Evolutionary conservation across 768 basidiomycete species (phyloP).

Genomic region (Pulveroboletus sp.): DNA sequence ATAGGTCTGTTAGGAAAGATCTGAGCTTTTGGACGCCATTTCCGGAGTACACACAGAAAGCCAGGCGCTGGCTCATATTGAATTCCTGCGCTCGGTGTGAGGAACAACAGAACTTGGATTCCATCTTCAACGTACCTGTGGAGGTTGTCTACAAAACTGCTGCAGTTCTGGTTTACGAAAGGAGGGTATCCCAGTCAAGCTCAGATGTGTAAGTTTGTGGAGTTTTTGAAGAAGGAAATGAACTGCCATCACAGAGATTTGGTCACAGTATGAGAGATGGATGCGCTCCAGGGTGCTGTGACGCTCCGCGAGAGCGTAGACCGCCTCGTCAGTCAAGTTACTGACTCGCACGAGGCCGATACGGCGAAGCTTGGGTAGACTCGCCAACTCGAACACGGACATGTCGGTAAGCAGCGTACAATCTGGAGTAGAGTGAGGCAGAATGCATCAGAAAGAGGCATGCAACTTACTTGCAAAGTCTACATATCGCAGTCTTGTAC

Average conservation of each 20-base stretch:
- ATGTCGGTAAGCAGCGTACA: conserved; percentile 86
- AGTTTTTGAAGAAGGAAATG: conserved; percentile 86
- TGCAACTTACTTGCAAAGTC: conserved; percentile 84
- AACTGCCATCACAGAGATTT: conserved; percentile 87
- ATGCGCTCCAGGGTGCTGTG: conserved; percentile 89
- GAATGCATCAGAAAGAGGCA: neutral
- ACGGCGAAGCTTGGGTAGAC: conserved; percentile 83
- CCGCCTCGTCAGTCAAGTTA: conserved; percentile 91
- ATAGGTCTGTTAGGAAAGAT: conserved; percentile 69
- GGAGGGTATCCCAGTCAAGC: conserved; percentile 92
- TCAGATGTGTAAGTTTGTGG: conserved; percentile 90
- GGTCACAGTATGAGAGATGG: conserved; percentile 95
- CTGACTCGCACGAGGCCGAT: conserved; percentile 92
- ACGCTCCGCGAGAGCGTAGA: conserved; percentile 82
- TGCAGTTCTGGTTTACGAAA: conserved; percentile 85
- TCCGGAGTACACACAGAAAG: conserved; percentile 97
- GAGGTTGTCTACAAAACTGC: conserved; percentile 84
- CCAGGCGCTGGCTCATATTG: conserved; percentile 78
- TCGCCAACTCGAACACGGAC: conserved; percentile 88
- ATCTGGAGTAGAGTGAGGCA: conserved; percentile 42
- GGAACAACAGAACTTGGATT: neutral
- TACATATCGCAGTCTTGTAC: conserved; percentile 88
- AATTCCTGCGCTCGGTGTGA: conserved; percentile 60
- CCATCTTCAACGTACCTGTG: conserved; percentile 53
- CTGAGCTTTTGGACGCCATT: conserved; percentile 83